phyloP scores from a whole-genome alignment of 1,284 basidiomycete species.

The Spongispora temasekensis region DNA sequence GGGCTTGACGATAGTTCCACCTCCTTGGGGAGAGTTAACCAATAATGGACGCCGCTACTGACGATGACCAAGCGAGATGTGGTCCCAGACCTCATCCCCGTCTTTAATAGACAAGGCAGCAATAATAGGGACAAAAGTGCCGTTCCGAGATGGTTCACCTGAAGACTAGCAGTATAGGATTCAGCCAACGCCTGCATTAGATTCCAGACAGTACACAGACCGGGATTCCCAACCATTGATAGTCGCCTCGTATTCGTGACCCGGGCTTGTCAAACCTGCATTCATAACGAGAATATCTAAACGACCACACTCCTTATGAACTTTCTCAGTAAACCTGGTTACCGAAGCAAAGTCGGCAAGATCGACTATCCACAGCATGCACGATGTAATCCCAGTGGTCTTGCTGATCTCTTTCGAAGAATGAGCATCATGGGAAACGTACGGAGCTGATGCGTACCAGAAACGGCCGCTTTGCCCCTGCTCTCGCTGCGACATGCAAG shows the following conservation, averaged over 20 bases:
- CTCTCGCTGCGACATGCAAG: slow-evolving; percentile 41
- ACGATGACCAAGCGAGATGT: slow-evolving; percentile 21
- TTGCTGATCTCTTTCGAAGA: slow-evolving; percentile 10
- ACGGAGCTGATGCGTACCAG: slow-evolving; percentile 12
- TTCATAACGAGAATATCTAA: slow-evolving; percentile 28
- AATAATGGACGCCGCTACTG: slow-evolving; percentile 24
- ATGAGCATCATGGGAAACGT: not conserved
- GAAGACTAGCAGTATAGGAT: slow-evolving; percentile 11
- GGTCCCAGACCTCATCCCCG: slow-evolving; percentile 13
- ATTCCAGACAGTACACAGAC: not conserved
- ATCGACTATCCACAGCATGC: slow-evolving; percentile 14
- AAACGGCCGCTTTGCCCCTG: slow-evolving; percentile 38
- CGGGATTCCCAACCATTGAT: slow-evolving; percentile 22
- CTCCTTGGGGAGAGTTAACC: slow-evolving; percentile 20
- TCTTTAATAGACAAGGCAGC: slow-evolving; percentile 16
- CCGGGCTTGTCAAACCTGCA: slow-evolving; percentile 6
- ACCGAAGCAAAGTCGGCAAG: slow-evolving; percentile 23
- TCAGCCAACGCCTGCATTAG: not conserved
- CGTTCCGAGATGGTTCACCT: slow-evolving; percentile 27
- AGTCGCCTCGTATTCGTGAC: slow-evolving; percentile 5
- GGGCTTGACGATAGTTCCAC: slow-evolving; percentile 32
- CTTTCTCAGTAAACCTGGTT: slow-evolving; percentile 14
- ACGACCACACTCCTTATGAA: slow-evolving; percentile 10
- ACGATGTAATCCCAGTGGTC: slow-evolving; percentile 10
- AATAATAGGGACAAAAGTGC: slow-evolving; percentile 20